These are phyloP conservation scores for Hydrangea macrophylla DNA, from an alignment of 148 eudicot genomes.

Conservation along the genomic window DNA sequence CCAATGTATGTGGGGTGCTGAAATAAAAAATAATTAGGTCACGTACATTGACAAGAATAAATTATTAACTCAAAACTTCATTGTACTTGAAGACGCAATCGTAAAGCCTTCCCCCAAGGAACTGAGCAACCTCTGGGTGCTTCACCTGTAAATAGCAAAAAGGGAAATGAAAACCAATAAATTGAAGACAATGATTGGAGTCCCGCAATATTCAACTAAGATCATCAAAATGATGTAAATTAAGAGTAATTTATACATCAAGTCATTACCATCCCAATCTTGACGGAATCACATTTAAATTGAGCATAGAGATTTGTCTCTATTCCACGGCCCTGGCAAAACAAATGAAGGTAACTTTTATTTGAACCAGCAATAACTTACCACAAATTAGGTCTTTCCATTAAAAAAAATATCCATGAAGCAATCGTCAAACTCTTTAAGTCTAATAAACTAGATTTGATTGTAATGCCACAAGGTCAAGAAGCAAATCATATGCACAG, in stretches of 20 bases:
- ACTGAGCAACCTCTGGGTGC: conserved; percentile 96
- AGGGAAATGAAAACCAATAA: not conserved
- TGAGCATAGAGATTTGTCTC: conserved; percentile 98
- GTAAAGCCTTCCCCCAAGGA: conserved; percentile 93
- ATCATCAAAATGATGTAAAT: not conserved
- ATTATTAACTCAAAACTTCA: conserved; percentile 37
- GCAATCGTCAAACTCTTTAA: no score
- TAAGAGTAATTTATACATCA: not conserved
- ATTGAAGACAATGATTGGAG: conserved; percentile 3
- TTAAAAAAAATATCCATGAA: no score
- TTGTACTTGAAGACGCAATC: conserved; percentile 96
- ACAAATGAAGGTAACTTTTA: not conserved
- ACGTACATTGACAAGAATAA: not conserved
- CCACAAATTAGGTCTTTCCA: no score
- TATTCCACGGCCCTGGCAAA: conserved; percentile 92
- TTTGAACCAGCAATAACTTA: no score
- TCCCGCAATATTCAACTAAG: not conserved
- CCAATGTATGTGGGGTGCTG: not conserved
- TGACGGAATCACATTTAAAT: conserved; percentile 92
- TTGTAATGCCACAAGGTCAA: no score
- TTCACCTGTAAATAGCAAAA: conserved; percentile 54
- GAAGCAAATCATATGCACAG: no score
- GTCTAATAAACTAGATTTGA: no score
- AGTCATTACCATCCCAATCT: conserved; percentile 85
- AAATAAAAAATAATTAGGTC: conserved; percentile 2